A percentile compares a stretch with the other conserved stretches of the same genome.
Conservation (phyloP, 306 rosid species). For the Prunus fruticosa region DNA sequence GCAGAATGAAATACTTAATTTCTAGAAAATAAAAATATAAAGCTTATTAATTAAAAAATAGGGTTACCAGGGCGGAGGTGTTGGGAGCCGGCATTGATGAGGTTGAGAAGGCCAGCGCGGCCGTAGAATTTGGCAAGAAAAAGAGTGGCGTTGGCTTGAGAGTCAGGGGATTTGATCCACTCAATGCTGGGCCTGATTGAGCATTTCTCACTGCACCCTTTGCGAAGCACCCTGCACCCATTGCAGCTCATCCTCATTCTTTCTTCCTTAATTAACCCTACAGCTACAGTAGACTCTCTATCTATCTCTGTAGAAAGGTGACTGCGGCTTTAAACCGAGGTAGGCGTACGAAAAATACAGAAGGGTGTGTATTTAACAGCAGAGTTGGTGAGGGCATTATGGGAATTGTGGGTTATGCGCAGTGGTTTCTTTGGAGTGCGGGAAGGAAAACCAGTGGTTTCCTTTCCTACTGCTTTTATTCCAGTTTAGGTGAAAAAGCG, state of each 20-base stretch:
- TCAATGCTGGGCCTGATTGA: conserved; percentile 54
- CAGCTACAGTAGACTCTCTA: not conserved
- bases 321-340: too few relatives aligned
- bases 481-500: not conserved
- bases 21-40: too few relatives aligned
- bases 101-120: conserved; percentile 68
- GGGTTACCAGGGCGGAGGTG: conserved; percentile 44
- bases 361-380: not conserved
- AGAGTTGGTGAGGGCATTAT: conserved; percentile 6
- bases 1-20: too few relatives aligned
- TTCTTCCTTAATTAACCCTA: not conserved
- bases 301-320: not conserved
- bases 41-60: not conserved
- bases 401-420: not conserved
- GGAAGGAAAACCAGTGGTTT: not conserved
- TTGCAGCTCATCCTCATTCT: conserved; percentile 65
- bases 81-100: conserved; percentile 44
- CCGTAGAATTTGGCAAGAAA: conserved; percentile 81
- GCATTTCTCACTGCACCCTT: conserved; percentile 57
- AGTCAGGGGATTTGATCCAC: conserved; percentile 56
- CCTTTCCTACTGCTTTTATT: not conserved
- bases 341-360: not conserved
- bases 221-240: conserved; percentile 74
- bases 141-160: conserved; percentile 75
- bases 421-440: conserved; percentile 7